Conservation (phyloP, 441 rosid species). For the Macaranga tanarius region DNA sequence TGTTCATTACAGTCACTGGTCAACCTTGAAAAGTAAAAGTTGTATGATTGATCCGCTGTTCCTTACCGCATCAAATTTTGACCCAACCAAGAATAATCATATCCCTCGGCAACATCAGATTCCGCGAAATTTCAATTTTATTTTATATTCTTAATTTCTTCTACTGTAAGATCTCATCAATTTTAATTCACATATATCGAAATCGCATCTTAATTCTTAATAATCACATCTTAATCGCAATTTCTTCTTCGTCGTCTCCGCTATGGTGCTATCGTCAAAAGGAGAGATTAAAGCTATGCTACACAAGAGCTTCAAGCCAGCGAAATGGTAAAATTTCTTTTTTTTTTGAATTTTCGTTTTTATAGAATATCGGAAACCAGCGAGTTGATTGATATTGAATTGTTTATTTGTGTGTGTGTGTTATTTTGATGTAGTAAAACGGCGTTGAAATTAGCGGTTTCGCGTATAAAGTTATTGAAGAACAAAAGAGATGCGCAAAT, state of each 20-base stretch:
- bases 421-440: slow-evolving; percentile 56
- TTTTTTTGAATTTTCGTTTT: too few relatives aligned
- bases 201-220: neutral
- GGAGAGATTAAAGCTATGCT: slow-evolving; percentile 33
- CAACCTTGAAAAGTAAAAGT: neutral
- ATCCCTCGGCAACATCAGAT: neutral
- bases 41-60: slow-evolving; percentile 5
- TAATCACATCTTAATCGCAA: neutral
- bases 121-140: slow-evolving; percentile 22
- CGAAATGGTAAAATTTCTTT: slow-evolving; percentile 62
- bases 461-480: slow-evolving; percentile 76
- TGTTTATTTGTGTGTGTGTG: neutral
- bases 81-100: neutral
- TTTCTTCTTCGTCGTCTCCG: neutral
- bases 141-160: slow-evolving; percentile 11
- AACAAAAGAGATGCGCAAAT: slow-evolving; percentile 68
- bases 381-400: neutral
- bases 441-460: slow-evolving; percentile 63
- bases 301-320: slow-evolving; percentile 82
- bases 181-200: neutral
- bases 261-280: neutral
- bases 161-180: slow-evolving; percentile 19
- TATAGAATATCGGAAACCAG: too few relatives aligned
- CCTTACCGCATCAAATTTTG: slow-evolving; percentile 16
- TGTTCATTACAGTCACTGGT: neutral